Conservation (phyloP, 192 early-diverging fungal species). For the Coemansia sp. region DNA sequence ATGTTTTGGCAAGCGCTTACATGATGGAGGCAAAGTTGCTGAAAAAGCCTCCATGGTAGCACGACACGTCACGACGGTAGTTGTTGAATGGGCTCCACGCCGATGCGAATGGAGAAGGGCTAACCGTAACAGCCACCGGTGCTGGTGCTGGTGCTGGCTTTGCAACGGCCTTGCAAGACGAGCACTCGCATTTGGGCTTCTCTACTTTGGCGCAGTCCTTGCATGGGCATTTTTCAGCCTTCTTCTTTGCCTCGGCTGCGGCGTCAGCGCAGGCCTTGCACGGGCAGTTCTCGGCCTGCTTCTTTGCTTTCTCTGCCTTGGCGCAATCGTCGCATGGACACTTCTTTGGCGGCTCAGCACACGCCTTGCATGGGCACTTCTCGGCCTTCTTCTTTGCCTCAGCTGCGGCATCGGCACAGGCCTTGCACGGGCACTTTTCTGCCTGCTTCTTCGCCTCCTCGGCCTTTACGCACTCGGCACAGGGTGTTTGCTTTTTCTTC, state of each 20-base stretch:
- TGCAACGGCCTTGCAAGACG: constrained; percentile 18
- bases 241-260: constrained; percentile 25
- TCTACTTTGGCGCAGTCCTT: constrained; percentile 16
- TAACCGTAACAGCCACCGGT: constrained; percentile 19
- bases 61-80: constrained; percentile 51
- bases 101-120: constrained; percentile 52
- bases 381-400: constrained; percentile 34
- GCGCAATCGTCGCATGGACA: constrained; percentile 16
- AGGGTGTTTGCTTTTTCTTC: constrained; percentile 25
- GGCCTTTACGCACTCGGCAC: constrained; percentile 29
- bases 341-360: constrained; percentile 9
- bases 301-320: constrained; percentile 33
- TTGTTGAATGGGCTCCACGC: constrained; percentile 58
- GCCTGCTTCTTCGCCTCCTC: constrained; percentile 40
- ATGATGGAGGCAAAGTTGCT: constrained; percentile 46
- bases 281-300: constrained; percentile 33
- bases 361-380: constrained; percentile 19
- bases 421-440: constrained; percentile 29
- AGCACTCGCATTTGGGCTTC: constrained; percentile 24
- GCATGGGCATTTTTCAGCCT: constrained; percentile 12
- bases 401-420: constrained; percentile 34
- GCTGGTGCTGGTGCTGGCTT: constrained; percentile 19
- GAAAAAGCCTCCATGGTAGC: constrained; percentile 52
- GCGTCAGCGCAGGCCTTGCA: constrained; percentile 29
- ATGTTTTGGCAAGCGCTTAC: constrained; percentile 7